Conservation (phyloP, 202 grass and related monocot genomes). For the Zizania palustris region DNA sequence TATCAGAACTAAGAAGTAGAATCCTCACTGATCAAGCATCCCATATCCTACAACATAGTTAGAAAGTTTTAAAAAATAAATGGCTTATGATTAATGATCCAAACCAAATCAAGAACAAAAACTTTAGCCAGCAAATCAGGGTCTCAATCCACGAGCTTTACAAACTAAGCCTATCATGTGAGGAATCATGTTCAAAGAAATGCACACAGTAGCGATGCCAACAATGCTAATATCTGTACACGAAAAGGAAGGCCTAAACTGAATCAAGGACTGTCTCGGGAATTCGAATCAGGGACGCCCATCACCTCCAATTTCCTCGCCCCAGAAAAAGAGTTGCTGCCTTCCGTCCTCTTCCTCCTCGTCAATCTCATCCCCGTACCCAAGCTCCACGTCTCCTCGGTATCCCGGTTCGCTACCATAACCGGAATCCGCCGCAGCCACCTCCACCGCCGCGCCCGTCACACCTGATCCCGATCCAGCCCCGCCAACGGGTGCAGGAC, state of each 20-base stretch:
- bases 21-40: neutral
- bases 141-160: constrained; percentile 17
- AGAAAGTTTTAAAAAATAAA: neutral
- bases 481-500: constrained; percentile 33
- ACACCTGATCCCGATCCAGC: constrained; percentile 35
- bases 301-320: constrained; percentile 71
- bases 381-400: constrained; percentile 85
- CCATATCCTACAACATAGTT: constrained; percentile 1
- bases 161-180: neutral
- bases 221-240: neutral
- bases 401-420: constrained; percentile 96
- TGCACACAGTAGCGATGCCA: neutral
- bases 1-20: neutral
- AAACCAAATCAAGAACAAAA: too few species aligned
- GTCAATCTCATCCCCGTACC: constrained; percentile 89
- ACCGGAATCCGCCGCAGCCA: constrained; percentile 63
- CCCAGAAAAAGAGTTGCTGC: constrained; percentile 85
- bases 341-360: constrained; percentile 85
- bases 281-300: constrained; percentile 34
- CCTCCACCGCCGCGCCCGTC: constrained; percentile 36
- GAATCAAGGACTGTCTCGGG: constrained; percentile 22
- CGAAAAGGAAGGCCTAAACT: neutral
- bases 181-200: constrained; percentile 1
- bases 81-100: constrained; percentile 12
- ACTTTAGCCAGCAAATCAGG: neutral